A percentile compares a stretch with the other conserved stretches of the same genome.
phyloP scores from a whole-genome alignment of 257 asterid species.

The Nicotiana otophora region DNA sequence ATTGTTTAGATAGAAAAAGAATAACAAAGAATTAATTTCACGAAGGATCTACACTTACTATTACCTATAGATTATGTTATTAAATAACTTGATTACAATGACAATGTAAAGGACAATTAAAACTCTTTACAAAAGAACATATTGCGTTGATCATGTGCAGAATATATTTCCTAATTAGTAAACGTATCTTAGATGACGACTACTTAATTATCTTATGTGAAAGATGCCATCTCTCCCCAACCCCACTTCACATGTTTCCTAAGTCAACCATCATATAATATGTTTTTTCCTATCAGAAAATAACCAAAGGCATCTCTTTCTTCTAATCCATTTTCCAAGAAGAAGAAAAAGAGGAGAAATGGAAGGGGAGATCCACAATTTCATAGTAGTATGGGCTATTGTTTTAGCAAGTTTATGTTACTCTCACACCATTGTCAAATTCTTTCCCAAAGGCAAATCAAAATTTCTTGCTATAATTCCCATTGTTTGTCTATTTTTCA shows the following conservation, averaged over 20 bases:
- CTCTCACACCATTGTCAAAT: conserved; percentile 28
- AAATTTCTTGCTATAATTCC: conserved; percentile 39
- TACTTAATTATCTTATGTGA: neutral
- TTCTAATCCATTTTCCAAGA: neutral
- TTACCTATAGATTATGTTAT: no score
- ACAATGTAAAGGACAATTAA: no score
- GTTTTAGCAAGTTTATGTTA: conserved; percentile 33
- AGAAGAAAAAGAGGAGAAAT: neutral
- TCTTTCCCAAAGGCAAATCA: conserved; percentile 21
- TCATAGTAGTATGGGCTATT: conserved; percentile 36
- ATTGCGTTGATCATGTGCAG: neutral
- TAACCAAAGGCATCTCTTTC: neutral
- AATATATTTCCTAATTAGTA: neutral
- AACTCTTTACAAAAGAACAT: neutral
- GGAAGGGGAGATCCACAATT: conserved; percentile 53
- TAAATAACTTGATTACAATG: no score
- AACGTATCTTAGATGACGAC: neutral
- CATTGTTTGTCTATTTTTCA: conserved; percentile 27
- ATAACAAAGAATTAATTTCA: no score
- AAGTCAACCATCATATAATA: neutral
- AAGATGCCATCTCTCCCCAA: neutral
- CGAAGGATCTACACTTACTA: no score
- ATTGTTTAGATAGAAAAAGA: no score
- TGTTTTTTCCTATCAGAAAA: neutral
- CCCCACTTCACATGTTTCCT: neutral